These are phyloP conservation scores for Pisolithus marmoratus DNA, from an alignment of 768 basidiomycete species.

Conservation along the genomic window DNA sequence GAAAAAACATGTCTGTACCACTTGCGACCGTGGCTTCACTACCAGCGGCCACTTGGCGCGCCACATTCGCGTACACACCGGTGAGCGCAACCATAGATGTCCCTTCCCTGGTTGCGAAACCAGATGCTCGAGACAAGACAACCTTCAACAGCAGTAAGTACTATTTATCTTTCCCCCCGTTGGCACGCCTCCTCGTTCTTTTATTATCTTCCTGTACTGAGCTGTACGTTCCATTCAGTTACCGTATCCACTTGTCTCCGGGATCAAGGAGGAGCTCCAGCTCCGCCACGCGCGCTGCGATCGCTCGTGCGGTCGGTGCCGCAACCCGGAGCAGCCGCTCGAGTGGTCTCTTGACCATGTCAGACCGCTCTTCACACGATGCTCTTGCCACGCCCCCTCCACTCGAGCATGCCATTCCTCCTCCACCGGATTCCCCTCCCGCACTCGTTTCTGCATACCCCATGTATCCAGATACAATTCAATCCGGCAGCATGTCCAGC, in stretches of 20 bases:
- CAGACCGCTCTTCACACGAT: conserved; percentile 21
- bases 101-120: conserved; percentile 96
- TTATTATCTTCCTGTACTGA: not conserved
- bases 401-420: conserved; percentile 37
- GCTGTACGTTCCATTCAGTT: conserved; percentile 35
- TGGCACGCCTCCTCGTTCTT: conserved; percentile 12
- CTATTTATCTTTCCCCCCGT: not conserved
- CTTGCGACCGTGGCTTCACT: conserved; percentile 76
- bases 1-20: conserved; percentile 56
- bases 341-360: conserved; percentile 14
- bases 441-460: conserved; percentile 43
- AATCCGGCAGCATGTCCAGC: conserved; percentile 32
- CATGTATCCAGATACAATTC: conserved; percentile 20
- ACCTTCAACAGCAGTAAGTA: conserved; percentile 47
- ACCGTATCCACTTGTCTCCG: conserved; percentile 77
- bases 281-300: conserved; percentile 51
- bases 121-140: conserved; percentile 85
- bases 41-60: conserved; percentile 87
- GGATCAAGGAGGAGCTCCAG: conserved; percentile 65
- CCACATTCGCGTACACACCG: conserved; percentile 86
- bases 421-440: conserved; percentile 53
- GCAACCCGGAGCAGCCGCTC: conserved; percentile 19
- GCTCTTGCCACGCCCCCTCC: conserved; percentile 36
- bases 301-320: conserved; percentile 37
- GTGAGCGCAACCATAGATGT: conserved; percentile 88